Conservation (phyloP, 164 flowering plant genomes). For the Chimonanthus salicifolius region DNA sequence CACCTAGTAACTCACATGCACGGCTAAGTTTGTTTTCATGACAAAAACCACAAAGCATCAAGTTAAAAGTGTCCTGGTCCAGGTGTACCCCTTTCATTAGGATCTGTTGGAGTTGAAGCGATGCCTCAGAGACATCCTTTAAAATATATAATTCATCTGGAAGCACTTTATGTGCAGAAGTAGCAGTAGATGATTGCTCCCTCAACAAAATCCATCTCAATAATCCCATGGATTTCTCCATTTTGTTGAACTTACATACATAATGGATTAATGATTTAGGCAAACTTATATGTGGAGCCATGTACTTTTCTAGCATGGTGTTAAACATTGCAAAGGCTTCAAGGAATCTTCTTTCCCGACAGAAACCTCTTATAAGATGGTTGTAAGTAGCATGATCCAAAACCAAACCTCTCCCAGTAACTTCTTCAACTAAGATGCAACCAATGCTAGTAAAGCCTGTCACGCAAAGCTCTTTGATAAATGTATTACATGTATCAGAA, state of each 20-base stretch:
- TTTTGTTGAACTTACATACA: slow-evolving; percentile 31
- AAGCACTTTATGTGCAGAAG: slow-evolving; percentile 29
- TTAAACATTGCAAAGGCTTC: slow-evolving; percentile 48
- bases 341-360: slow-evolving; percentile 37
- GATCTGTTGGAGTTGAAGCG: slow-evolving; percentile 33
- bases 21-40: slow-evolving; percentile 28
- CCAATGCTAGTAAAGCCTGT: slow-evolving; percentile 43
- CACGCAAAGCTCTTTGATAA: slow-evolving; percentile 45
- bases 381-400: slow-evolving; percentile 32
- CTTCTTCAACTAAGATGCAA: slow-evolving; percentile 33
- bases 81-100: slow-evolving; percentile 29
- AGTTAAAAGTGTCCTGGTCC: slow-evolving; percentile 29
- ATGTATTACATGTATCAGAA: slow-evolving; percentile 25
- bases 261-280: slow-evolving; percentile 36
- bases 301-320: slow-evolving; percentile 27
- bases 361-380: slow-evolving; percentile 49
- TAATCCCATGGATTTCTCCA: slow-evolving; percentile 28
- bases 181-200: slow-evolving; percentile 20
- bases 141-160: slow-evolving; percentile 38
- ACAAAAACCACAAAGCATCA: slow-evolving; percentile 44
- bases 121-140: slow-evolving; percentile 38
- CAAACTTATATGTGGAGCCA: slow-evolving; percentile 31
- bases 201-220: slow-evolving; percentile 34
- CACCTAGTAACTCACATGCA: slow-evolving; percentile 41
- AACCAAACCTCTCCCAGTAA: slow-evolving; percentile 26